These are phyloP conservation scores for Cordyceps cateniannulata DNA, from an alignment of 2,329 filamentous ascomycete species.

Conservation along the genomic window DNA sequence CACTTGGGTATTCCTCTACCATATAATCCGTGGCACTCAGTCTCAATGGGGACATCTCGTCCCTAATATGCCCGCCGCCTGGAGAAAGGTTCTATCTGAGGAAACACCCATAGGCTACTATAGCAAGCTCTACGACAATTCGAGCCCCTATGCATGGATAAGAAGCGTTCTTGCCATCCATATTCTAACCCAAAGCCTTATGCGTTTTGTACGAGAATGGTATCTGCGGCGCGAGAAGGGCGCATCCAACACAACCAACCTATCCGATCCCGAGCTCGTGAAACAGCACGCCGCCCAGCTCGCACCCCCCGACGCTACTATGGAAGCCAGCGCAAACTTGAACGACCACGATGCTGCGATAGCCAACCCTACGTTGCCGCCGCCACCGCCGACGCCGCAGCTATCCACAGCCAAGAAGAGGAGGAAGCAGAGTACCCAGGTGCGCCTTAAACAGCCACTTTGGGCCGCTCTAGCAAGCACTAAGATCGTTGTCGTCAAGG, in stretches of 20 bases:
- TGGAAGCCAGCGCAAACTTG: constrained; percentile 14
- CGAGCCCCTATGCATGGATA: constrained; percentile 57
- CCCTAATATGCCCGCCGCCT: constrained; percentile 40
- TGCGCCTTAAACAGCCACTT: constrained; percentile 82
- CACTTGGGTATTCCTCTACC: constrained; percentile 55
- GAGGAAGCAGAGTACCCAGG: constrained; percentile 84
- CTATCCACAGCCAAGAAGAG: constrained; percentile 66
- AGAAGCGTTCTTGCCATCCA: constrained; percentile 66
- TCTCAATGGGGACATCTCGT: constrained; percentile 41
- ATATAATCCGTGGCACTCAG: constrained; percentile 44
- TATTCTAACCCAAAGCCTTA: constrained; percentile 66
- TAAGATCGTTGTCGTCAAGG: constrained; percentile 93
- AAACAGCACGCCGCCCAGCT: constrained; percentile 37
- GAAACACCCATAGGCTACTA: constrained; percentile 35
- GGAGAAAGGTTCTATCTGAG: constrained; percentile 18
- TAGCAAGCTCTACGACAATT: constrained; percentile 49
- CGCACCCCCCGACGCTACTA: constrained; percentile 24
- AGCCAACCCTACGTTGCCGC: not conserved
- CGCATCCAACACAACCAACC: constrained; percentile 39
- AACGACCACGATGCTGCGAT: not conserved
- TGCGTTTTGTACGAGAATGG: constrained; percentile 65
- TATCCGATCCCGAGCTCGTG: constrained; percentile 57
- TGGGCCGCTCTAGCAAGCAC: constrained; percentile 94
- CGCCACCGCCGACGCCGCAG: constrained; percentile 32
- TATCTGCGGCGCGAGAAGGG: constrained; percentile 54